A percentile compares a stretch with the other conserved stretches of the same genome.
These are phyloP conservation scores for Penicillium fimorum DNA, from an alignment of 495 filamentous ascomycete genomes.

Conservation along the genomic window DNA sequence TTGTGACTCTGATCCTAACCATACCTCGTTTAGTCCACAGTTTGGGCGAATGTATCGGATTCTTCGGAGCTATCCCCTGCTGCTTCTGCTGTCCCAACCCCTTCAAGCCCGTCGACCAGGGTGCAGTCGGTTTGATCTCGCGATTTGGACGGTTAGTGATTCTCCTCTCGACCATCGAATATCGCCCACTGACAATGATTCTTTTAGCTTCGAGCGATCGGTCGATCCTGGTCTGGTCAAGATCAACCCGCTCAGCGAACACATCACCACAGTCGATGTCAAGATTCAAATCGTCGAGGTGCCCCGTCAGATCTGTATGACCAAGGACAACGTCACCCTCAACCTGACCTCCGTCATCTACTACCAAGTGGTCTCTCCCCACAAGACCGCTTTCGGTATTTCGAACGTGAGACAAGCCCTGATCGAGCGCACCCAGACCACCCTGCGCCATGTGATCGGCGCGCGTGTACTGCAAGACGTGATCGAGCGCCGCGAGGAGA, in stretches of 20 bases:
- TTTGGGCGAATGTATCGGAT: slow-evolving; percentile 75
- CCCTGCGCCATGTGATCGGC: slow-evolving; percentile 93
- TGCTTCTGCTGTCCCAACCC: slow-evolving; percentile 93
- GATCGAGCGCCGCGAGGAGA: slow-evolving; percentile 97
- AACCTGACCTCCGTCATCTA: slow-evolving; percentile 97
- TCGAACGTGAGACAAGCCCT: slow-evolving; percentile 91
- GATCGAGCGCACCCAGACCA: slow-evolving; percentile 96
- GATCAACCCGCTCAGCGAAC: slow-evolving; percentile 95
- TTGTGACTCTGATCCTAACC: slow-evolving; percentile 2
- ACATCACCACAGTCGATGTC: slow-evolving; percentile 88
- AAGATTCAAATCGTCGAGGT: slow-evolving; percentile 99
- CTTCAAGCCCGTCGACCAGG: slow-evolving; percentile 90
- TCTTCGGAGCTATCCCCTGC: slow-evolving; percentile 85
- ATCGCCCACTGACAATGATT: slow-evolving; percentile 3
- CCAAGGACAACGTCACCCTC: slow-evolving; percentile 96
- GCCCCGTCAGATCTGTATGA: slow-evolving; percentile 97
- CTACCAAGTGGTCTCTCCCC: slow-evolving; percentile 93
- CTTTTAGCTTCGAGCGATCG: slow-evolving; percentile 76
- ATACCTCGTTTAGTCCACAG: slow-evolving; percentile 57
- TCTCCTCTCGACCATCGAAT: background rate
- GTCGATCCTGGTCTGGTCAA: slow-evolving; percentile 97
- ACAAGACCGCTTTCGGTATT: slow-evolving; percentile 98
- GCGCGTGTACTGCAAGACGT: slow-evolving; percentile 97
- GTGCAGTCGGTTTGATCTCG: slow-evolving; percentile 91
- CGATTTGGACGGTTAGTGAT: slow-evolving; percentile 74